These are phyloP conservation scores for Leccinellum rugosiceps DNA, from an alignment of 768 basidiomycete species.

Conservation along the genomic window DNA sequence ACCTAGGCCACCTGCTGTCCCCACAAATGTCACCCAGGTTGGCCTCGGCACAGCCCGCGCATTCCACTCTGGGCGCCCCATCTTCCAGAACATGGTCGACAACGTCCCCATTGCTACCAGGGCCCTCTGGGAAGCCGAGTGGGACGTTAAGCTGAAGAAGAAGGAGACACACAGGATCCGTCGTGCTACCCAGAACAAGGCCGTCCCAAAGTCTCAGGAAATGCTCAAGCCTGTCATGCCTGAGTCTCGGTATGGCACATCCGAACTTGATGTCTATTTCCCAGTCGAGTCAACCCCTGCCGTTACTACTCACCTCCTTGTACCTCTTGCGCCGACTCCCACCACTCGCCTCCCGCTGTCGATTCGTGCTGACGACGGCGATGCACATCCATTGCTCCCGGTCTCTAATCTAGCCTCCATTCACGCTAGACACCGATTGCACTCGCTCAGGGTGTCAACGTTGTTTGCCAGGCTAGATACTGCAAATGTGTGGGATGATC, in stretches of 20 bases:
- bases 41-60: slow-evolving; percentile 75
- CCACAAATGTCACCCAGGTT: slow-evolving; percentile 56
- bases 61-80: slow-evolving; percentile 68
- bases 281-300: slow-evolving; percentile 30
- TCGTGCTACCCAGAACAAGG: slow-evolving; percentile 21
- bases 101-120: slow-evolving; percentile 77
- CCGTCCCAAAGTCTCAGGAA: slow-evolving; percentile 22
- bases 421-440: slow-evolving; percentile 51
- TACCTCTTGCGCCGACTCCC: slow-evolving; percentile 77
- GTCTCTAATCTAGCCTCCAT: slow-evolving; percentile 48
- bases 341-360: slow-evolving; percentile 61
- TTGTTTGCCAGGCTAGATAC: slow-evolving; percentile 71
- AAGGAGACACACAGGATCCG: slow-evolving; percentile 31
- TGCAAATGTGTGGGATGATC: slow-evolving; percentile 57
- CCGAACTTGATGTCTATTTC: slow-evolving; percentile 64
- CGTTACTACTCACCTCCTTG: slow-evolving; percentile 64
- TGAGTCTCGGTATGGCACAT: slow-evolving; percentile 23
- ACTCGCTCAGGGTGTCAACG: slow-evolving; percentile 61
- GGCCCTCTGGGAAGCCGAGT: slow-evolving; percentile 72
- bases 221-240: slow-evolving; percentile 22
- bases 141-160: slow-evolving; percentile 55
- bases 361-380: slow-evolving; percentile 13
- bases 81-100: slow-evolving; percentile 77
- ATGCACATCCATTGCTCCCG: slow-evolving; percentile 45
- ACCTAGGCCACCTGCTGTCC: slow-evolving; percentile 52